These are phyloP conservation scores for Gymnopilus dilepis DNA, from an alignment of 768 basidiomycete species.

Conservation along the genomic window DNA sequence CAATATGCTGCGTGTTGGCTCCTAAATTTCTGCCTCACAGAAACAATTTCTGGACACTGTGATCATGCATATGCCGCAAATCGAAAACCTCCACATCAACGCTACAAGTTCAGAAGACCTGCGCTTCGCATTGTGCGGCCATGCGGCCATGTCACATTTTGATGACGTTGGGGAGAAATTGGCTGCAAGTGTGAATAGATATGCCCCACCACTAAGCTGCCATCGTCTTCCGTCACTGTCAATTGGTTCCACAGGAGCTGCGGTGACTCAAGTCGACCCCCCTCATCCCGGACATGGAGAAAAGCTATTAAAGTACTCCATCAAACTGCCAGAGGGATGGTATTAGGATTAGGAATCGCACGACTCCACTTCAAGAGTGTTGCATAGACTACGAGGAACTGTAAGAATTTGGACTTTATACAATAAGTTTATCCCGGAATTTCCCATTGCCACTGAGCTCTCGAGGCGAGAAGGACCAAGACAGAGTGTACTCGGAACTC, in stretches of 20 bases:
- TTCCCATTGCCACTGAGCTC: too few relatives aligned
- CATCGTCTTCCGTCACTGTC: slow-evolving; percentile 9
- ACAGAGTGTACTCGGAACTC: too few relatives aligned
- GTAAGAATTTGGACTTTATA: too few relatives aligned
- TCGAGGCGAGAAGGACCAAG: too few relatives aligned
- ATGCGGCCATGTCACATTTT: slow-evolving; percentile 13
- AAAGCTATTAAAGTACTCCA: too few relatives aligned
- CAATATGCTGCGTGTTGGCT: not conserved
- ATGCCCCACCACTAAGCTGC: not conserved
- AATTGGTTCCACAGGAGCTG: not conserved
- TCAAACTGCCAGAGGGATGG: too few relatives aligned
- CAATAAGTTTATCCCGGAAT: too few relatives aligned
- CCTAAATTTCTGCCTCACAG: not conserved
- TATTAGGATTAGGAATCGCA: too few relatives aligned
- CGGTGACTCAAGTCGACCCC: not conserved
- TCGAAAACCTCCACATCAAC: slow-evolving; percentile 1
- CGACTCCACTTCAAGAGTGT: too few relatives aligned
- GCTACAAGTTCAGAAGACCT: slow-evolving; percentile 7
- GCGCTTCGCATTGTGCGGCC: slow-evolving; percentile 3
- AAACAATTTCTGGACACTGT: slow-evolving; percentile 12
- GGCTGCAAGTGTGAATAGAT: slow-evolving; percentile 1
- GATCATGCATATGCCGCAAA: not conserved
- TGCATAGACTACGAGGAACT: too few relatives aligned
- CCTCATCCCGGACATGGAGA: not conserved
- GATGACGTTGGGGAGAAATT: not conserved